A percentile compares a stretch with the other conserved stretches of the same genome.
Evolutionary conservation across 257 asterid species (phyloP).

Genomic region (Nicotiana knightiana): DNA sequence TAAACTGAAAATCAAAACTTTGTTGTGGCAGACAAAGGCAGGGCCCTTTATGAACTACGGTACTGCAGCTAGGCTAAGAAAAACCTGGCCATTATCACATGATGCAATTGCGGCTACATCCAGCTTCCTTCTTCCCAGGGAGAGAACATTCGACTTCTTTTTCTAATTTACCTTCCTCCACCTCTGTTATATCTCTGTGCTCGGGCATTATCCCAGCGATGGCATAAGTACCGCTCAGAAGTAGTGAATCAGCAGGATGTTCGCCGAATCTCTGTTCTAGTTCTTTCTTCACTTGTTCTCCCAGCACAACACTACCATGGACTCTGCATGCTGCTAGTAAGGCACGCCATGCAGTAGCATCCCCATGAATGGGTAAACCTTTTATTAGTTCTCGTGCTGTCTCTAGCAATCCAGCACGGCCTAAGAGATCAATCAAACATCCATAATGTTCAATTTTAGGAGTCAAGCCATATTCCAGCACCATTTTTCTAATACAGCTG

Average conservation of each 20-base stretch:
- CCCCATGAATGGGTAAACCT: constrained; percentile 41
- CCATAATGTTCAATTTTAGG: constrained; percentile 64
- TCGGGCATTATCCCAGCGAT: constrained; percentile 39
- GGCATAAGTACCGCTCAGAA: constrained; percentile 37
- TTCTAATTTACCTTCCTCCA: constrained; percentile 3
- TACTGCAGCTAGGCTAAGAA: neutral
- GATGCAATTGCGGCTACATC: constrained; percentile 35
- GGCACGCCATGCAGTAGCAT: constrained; percentile 58
- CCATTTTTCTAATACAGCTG: constrained; percentile 42
- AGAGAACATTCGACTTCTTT: constrained; percentile 17
- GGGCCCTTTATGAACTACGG: neutral
- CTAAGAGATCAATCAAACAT: constrained; percentile 54
- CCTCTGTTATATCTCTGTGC: constrained; percentile 14
- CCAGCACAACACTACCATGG: constrained; percentile 45
- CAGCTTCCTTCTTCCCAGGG: constrained; percentile 40
- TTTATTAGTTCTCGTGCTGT: constrained; percentile 43
- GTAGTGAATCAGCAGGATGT: constrained; percentile 46
- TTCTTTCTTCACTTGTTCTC: constrained; percentile 35
- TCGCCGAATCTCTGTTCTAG: constrained; percentile 29
- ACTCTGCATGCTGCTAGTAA: constrained; percentile 62
- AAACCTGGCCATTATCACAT: neutral
- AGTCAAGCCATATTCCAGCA: constrained; percentile 30
- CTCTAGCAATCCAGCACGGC: constrained; percentile 55
- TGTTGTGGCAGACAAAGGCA: neutral
- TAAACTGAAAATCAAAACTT: neutral